These are phyloP conservation scores for Musa troglodytarum DNA, from an alignment of 176 grass and related monocot genomes.

Conservation along the genomic window DNA sequence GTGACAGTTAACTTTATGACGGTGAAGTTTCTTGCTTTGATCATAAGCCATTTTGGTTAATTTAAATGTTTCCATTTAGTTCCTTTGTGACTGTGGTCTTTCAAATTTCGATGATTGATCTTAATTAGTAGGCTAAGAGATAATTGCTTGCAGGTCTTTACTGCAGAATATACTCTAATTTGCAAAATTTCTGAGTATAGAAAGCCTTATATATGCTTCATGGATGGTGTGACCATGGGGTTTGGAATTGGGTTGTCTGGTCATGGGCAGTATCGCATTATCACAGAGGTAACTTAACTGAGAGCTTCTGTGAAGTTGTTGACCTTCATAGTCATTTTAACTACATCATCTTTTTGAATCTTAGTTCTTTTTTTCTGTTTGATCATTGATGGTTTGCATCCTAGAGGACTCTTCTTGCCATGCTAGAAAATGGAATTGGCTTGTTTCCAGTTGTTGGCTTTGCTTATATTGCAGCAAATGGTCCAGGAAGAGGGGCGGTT, in stretches of 20 bases:
- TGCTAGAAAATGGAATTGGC: conserved; percentile 96
- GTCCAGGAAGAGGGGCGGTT: conserved; percentile 52
- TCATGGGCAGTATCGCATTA: conserved; percentile 76
- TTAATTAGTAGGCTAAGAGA: background rate
- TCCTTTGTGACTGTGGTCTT: background rate
- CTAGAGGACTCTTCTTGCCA: conserved; percentile 85
- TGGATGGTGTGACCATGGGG: conserved; percentile 97
- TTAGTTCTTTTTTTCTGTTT: background rate
- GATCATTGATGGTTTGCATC: background rate
- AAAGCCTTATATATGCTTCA: conserved; percentile 96
- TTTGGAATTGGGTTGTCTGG: conserved; percentile 99
- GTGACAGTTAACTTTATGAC: too few species aligned
- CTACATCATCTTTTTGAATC: background rate
- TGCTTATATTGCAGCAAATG: conserved; percentile 82
- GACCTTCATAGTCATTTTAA: background rate
- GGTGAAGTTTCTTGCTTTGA: background rate
- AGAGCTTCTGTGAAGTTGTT: background rate
- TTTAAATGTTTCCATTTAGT: background rate
- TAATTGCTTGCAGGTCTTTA: conserved; percentile 67
- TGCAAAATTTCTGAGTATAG: conserved; percentile 81
- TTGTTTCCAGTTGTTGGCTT: conserved; percentile 97
- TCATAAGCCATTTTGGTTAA: background rate
- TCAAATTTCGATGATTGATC: background rate
- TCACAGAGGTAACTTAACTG: conserved; percentile 60
- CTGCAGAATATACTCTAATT: conserved; percentile 92